Base-by-base conservation (phyloP, 768 basidiomycete species). In the Naematelia aurantialba region DNA sequence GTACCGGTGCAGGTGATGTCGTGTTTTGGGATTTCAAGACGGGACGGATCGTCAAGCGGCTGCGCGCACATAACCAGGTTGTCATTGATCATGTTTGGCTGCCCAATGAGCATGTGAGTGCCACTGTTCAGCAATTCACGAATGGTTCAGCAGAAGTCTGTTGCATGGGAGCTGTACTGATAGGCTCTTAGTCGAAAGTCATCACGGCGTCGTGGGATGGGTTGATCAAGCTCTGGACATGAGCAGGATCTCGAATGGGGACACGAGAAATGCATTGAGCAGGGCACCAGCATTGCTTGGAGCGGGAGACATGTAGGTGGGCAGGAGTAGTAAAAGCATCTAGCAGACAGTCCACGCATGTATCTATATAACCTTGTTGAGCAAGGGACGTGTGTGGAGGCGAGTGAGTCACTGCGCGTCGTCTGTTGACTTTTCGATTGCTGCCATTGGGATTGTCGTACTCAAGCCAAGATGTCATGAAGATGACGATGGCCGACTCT, bases 1-100 rank as follows among this genome's bases (percentile, higher is more conserved):
- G 96, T 26, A 94, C 97, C 70, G 89, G 89, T 10, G 86, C 87
- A 66, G 96, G 96, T 8, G 92, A 96, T 75, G 82, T 99, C 45
- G 89, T 97, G 2, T 94, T 97, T 78, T 99, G 96, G 96, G 96
- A 98, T 77, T 99, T 91, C 89, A 98, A 96, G 80, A 93, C 87
- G n/a, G 89, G 92, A 1, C 85, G 90, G 63, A 92, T 98, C 77
- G 90, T 93, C 79, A 91, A 88, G 56, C 82, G 90, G 39, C 78
- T 98, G 56, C 85, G 85, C 63, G 91, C 90, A 2, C 96, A 98
- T 76, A 85, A 83, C 12, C 91, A 97, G 79, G 94, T 96, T n/a
- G 89, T 98, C 52, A 97, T 99, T 68, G 85, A 91, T 21, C 96
- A 99, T 72, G 90, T 90, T 73, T 99, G 96, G 96, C 79, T 99